Base-by-base conservation (phyloP, 73 alveolate genomes). In the Durusdinium trenchii region DNA sequence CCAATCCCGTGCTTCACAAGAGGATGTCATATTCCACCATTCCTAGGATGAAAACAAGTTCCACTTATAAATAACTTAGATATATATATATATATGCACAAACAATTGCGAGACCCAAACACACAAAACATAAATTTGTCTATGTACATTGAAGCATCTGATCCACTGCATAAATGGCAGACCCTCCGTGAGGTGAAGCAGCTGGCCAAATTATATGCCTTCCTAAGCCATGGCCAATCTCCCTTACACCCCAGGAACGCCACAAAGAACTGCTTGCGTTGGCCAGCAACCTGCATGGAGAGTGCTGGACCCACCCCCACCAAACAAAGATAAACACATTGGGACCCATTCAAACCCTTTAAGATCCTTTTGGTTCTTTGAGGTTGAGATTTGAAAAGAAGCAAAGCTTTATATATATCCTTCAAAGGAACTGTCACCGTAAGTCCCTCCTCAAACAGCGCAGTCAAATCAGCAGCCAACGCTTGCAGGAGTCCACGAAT, bases 231-330 rank as follows among this genome's bases (percentile, higher is more conserved):
- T 2, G 95, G 95, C 95, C 95, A 86, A 7, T 86, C 95, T 2
- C 95, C 95, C 28, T 86, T 86, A 45, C 81, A 57, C 0, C 46
- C 95, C 26, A 60, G 36, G 7, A 18, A 32, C 38, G 38, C 45
- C 3, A 7, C 95, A 42, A 40, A 61, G 67, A 86, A 86, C 7
- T 30, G 20, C n/a, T 3, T 0, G 2, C 26, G 0, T 30, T 86
- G 67, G 36, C 95, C 95, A 35, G 28, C 94, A 52, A 86, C 95
- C 95, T 86, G n/a, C n/a, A n/a, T n/a, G n/a, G n/a, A n/a, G n/a
- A n/a, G n/a, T n/a, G n/a, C n/a, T n/a, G n/a, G n/a, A n/a, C n/a
- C n/a, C n/a, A n/a, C n/a, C n/a, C n/a, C n/a, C n/a, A n/a, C n/a
- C n/a, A n/a, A n/a, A n/a, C n/a, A n/a, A n/a, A n/a, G n/a, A n/a